phyloP scores from a whole-genome alignment of 441 rosid species.

The Gossypium trilobum region DNA sequence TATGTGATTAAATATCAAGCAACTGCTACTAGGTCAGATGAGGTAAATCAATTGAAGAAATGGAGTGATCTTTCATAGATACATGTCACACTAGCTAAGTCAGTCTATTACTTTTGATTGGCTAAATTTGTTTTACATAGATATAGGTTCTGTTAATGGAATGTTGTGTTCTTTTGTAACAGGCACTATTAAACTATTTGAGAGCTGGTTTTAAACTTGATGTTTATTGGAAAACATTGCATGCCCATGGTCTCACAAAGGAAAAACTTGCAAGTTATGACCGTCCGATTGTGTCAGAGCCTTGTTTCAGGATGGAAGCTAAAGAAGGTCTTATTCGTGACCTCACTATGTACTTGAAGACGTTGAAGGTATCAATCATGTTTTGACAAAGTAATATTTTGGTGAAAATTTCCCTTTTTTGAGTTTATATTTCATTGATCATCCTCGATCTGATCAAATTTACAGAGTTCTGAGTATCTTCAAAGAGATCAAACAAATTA shows the following conservation, averaged over 20 bases:
- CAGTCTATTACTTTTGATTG: not conserved
- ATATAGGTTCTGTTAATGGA: constrained; percentile 5
- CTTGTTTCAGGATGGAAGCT: constrained; percentile 39
- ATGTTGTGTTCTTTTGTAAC: constrained; percentile 19
- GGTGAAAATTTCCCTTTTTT: not conserved
- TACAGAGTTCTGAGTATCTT: too few species aligned
- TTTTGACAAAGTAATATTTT: not conserved
- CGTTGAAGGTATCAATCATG: constrained; percentile 41
- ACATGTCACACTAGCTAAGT: not conserved
- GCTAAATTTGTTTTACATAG: constrained; percentile 10
- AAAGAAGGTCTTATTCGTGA: constrained; percentile 56
- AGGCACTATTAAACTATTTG: constrained; percentile 59
- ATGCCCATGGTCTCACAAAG: constrained; percentile 48
- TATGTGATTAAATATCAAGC: constrained; percentile 20
- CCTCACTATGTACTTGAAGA: constrained; percentile 58
- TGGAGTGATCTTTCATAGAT: not conserved
- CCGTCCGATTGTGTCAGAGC: constrained; percentile 40
- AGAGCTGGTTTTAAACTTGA: constrained; percentile 42
- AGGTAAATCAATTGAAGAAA: not conserved
- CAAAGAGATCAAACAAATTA: too few species aligned
- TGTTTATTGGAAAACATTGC: constrained; percentile 55
- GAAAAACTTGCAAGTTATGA: constrained; percentile 56
- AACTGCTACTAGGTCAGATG: constrained; percentile 8
- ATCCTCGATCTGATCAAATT: too few species aligned
- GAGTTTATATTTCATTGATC: not conserved